Evolutionary conservation across 106 monocot species (phyloP).

Genomic region (Gastrodia elata): DNA sequence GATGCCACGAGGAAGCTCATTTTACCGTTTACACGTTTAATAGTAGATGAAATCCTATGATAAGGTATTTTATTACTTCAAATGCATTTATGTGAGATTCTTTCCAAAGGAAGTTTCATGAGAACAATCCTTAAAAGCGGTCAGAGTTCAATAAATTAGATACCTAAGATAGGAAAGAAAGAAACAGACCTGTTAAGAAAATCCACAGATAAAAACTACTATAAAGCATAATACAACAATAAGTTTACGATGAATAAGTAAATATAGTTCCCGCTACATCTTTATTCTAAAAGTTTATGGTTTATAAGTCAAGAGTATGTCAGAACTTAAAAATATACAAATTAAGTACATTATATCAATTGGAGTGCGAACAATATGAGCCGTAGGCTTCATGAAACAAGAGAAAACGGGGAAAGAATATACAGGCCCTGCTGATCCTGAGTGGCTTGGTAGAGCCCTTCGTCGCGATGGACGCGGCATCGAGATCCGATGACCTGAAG

Average conservation of each 20-base stretch:
- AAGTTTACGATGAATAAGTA: neutral
- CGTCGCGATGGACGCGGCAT: constrained; percentile 79
- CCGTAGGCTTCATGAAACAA: neutral
- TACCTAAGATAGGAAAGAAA: neutral
- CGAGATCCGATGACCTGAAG: constrained; percentile 71
- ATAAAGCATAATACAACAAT: neutral
- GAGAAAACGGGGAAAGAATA: constrained; percentile 10
- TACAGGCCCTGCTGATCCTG: constrained; percentile 93
- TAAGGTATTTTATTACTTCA: neutral
- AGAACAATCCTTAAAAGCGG: neutral
- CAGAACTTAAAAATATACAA: no score
- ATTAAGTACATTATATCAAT: neutral
- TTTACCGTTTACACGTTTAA: neutral
- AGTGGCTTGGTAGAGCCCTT: constrained; percentile 88
- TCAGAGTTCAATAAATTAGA: neutral
- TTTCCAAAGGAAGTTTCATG: no score
- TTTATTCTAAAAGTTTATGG: neutral
- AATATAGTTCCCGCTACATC: neutral
- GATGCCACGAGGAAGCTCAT: neutral
- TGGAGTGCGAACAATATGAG: neutral
- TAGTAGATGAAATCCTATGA: neutral
- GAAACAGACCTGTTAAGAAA: neutral
- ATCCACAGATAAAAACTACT: neutral
- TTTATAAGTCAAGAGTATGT: neutral
- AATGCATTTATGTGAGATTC: neutral